phyloP scores from a whole-genome alignment of 169 alveolate genomes.

The Plasmodium falciparum region DNA sequence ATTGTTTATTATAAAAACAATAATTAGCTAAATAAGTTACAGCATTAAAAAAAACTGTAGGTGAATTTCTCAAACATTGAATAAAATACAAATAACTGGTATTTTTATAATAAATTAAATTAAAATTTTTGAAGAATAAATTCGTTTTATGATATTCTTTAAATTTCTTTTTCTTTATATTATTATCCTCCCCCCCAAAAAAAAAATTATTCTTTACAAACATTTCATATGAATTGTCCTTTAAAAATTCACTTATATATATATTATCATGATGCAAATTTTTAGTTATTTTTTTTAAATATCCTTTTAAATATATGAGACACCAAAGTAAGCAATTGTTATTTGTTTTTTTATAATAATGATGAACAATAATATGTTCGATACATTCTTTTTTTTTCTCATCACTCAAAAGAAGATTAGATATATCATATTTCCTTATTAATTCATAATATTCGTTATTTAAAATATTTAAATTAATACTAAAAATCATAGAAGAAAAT shows the following conservation, averaged over 20 bases:
- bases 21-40: conserved; percentile 49
- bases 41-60: conserved; percentile 22
- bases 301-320: conserved; percentile 30
- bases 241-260: too few relatives aligned
- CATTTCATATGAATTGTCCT: too few relatives aligned
- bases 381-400: background rate
- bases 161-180: background rate
- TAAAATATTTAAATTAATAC: conserved; percentile 5
- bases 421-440: conserved; percentile 10
- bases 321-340: conserved; percentile 46
- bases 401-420: background rate
- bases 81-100: conserved; percentile 52
- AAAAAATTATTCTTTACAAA: too few relatives aligned
- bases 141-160: background rate
- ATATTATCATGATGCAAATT: too few relatives aligned
- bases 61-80: conserved; percentile 28
- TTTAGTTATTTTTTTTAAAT: conserved; percentile 14
- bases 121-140: conserved; percentile 14
- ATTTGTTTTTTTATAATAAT: conserved; percentile 3
- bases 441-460: background rate
- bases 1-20: conserved; percentile 31
- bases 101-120: conserved; percentile 14
- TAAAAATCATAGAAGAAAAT: conserved; percentile 16
- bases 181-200: too few relatives aligned
- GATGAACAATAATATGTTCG: background rate